Base-by-base conservation (phyloP, 2,329 filamentous ascomycete species). In the Alternaria gaisen region DNA sequence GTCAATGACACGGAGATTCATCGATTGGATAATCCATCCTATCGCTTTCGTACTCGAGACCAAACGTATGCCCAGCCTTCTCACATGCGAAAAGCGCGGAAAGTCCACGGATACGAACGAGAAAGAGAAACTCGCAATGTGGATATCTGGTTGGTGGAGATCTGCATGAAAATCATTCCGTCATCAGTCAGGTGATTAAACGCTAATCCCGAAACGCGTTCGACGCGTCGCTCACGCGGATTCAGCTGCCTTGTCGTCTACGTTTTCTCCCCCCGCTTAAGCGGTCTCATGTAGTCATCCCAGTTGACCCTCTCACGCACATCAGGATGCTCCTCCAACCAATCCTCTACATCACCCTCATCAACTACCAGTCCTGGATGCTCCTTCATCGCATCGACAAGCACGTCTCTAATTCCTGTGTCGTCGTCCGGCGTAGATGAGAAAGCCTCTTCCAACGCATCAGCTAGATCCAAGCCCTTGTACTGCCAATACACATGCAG, bases 401-500 rank as follows among this genome's bases (percentile, higher is more conserved):
- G 42, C n/a, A 48, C 34, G 16, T 54, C n/a, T 9, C 55, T 50
- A 10, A 61, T 24, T 8, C 55, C 54, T 26, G 36, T 30, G 24
- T 64, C 58, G 3, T 53, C 50, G 20, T 61, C 58, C 9, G 51
- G 61, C 9, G 52, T 59, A 34, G 38, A 44, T 1, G 48, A 53
- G 16, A 64, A 64, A 8, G 48, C 55, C 11, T 56, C 38, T 14
- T 59, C 59, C 10, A 64, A 22, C 24, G 47, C 55, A 38, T 61
- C 36, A 16, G 34, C 60, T 40, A 53, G 22, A 2, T 53, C 24
- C 34, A 63, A 16, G 2, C 36, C 44, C n/a, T 58, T 40, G 22
- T 53, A 42, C 22, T 58, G 46, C 61, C 58, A 64, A 12, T 64
- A 53, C 8, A 64, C 61, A 50, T 62, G 62, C 38, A 62, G 18